A percentile compares a stretch with the other conserved stretches of the same genome.
Conservation (phyloP, 768 basidiomycete species). For the Gelatoporia subvermispora region DNA sequence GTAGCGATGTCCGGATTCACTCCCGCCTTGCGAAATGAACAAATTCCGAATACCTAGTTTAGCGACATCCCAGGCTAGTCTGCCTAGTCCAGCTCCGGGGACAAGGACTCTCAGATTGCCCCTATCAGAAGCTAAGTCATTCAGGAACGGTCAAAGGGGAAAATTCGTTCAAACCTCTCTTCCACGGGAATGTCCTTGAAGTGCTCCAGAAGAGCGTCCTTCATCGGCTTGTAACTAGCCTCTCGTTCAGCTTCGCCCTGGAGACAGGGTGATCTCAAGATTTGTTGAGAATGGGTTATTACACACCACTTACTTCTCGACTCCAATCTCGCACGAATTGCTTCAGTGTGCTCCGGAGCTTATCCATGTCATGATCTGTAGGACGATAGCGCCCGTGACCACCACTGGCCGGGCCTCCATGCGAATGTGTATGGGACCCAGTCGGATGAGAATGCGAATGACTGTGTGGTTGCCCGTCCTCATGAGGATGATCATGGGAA, state of each 20-base stretch:
- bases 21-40: background rate
- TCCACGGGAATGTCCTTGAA: conserved; percentile 52
- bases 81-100: conserved; percentile 85
- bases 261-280: background rate
- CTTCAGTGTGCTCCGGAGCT: conserved; percentile 85
- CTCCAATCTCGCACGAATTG: conserved; percentile 96
- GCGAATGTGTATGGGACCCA: conserved; percentile 27
- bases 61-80: conserved; percentile 86
- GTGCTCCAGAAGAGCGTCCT: conserved; percentile 61
- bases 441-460: conserved; percentile 28
- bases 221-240: conserved; percentile 75
- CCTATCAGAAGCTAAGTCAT: conserved; percentile 25
- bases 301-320: conserved; percentile 48
- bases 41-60: conserved; percentile 49
- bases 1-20: background rate
- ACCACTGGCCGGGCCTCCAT: conserved; percentile 25
- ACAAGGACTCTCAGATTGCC: conserved; percentile 68
- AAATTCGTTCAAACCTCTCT: conserved; percentile 39
- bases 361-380: conserved; percentile 81
- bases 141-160: background rate
- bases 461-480: conserved; percentile 15
- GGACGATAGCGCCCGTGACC: conserved; percentile 37
- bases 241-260: conserved; percentile 79
- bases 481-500: conserved; percentile 13
- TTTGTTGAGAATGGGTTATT: background rate